Base-by-base conservation (phyloP, 1,284 basidiomycete genomes). In the Tilletia caries region DNA sequence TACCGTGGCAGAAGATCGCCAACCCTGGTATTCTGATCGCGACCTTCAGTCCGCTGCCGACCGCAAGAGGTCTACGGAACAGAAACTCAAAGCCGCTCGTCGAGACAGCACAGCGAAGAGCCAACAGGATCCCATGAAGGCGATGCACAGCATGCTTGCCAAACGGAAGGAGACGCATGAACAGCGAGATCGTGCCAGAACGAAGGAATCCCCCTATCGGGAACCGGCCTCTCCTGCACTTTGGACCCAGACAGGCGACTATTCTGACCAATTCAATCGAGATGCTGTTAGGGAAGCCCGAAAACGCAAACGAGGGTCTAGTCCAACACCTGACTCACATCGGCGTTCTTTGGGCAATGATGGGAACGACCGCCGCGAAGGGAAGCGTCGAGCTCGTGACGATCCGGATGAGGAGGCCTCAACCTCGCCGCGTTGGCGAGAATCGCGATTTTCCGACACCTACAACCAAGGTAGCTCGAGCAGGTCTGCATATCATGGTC, bases 21-120 rank as follows among this genome's bases (percentile, higher is more conserved):
- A 74, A 2, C 77, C 80, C 1, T 82, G 80, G 80, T 82, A 80
- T 44, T 68, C 69, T 15, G 69, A 27, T 13, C 25, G 67, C 1
- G 68, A 76, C 12, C 68, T 79, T 20, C 64, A 71, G 41, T 75
- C 72, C 67, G 78, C 76, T 20, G 46, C 70, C 46, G 76, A 79
- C 29, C 37, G 68, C 27, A 67, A 69, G 10, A 79, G 75, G 67
- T 68, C 73, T 2, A 67, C 71, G 5, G 75, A 81, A 18, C 74
- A 81, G 46, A 68, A 64, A 12, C 72, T 76, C 25, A 70, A 78
- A 43, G 76, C 73, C 37, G 72, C 75, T 1, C 76, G 73, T 69
- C 73, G 72, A 25, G 78, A 81, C 34, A 67, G 67, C 2, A 34
- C 48, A 1, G n/a, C 33, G 67, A 81, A 81, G 64, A 70, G 69